A percentile compares a stretch with the other conserved stretches of the same genome.
These are phyloP conservation scores for Suhomyces vadensis DNA, from an alignment of 805 yeast genomes.

Conservation along the genomic window DNA sequence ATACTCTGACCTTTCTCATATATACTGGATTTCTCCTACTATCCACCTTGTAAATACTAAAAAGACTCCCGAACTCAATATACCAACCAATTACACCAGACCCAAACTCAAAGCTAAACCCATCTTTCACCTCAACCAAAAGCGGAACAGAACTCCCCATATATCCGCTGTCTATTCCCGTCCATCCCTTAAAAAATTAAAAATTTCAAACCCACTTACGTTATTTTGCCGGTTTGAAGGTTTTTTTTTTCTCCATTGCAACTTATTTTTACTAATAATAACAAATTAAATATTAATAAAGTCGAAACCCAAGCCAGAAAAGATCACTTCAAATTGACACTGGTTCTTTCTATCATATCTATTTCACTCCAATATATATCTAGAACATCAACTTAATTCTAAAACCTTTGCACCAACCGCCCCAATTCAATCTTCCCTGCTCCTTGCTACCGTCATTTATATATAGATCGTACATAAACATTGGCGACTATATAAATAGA, in stretches of 20 bases:
- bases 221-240: neutral
- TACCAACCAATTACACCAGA: no score
- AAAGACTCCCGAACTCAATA: no score
- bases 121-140: no score
- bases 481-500: conserved; percentile 1
- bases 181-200: neutral
- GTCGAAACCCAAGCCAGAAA: no score
- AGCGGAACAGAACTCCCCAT: no score
- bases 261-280: no score
- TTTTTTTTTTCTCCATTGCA: neutral
- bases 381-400: neutral
- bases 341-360: neutral
- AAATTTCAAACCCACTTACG: neutral
- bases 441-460: conserved; percentile 2
- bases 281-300: no score
- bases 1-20: no score
- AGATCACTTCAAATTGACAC: no score
- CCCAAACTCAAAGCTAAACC: no score
- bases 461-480: conserved; percentile 2
- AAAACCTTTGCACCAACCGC: neutral
- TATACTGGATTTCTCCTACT: no score
- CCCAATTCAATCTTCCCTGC: neutral
- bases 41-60: no score
- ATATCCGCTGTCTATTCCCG: neutral
- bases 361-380: neutral